Evolutionary conservation across 305 asterid species (phyloP), one percentile per base, ranked within the genome.

Genomic region (Rubia balearica): DNA sequence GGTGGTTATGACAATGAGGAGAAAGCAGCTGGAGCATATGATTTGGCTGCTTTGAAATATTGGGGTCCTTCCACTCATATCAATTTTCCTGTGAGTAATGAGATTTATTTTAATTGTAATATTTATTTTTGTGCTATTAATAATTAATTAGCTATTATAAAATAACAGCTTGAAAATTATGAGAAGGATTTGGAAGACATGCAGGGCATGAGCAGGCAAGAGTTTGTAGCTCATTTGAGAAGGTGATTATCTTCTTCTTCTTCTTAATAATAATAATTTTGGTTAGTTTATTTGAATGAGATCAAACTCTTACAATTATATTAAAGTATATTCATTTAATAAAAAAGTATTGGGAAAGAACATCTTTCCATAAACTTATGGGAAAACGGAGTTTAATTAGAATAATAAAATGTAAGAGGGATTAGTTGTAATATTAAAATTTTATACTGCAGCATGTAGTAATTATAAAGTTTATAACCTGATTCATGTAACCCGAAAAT

Each of bases 1-100:
- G 97, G 97, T 38, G 97, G 97, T 43, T 90, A 90, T 83, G 97
- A 90, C 61, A 83, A 85, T 68, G 97, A 90, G 76, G 97, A 90
- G 51, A 90, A 85, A 73, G 97, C 97, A 71, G 97, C 97, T 14
- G 73, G 86, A 61, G 97, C 97, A 70, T 90, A 90, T 77, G 95
- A 88, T 84, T 80, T 90, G 76, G 96, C 96, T 75, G 96, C 96
- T 53, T 79, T 90, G 77, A 90, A 90, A 66, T 90, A 90, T 66
- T 90, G 97, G 97, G 97, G 97, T 71, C 87, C 93, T 19, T 80
- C 89, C 6, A 88, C 96, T 75, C 96, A 90, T 56, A 82, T 83
- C 24, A 90, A 90, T 79, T 90, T 86, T 71, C 82, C 97, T 30
- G 97, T 90, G 73, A 77, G 84, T 61, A 5, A 40, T n/a, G 40